phyloP scores from a whole-genome alignment of 768 basidiomycete species.

The Calocera viscosa region DNA sequence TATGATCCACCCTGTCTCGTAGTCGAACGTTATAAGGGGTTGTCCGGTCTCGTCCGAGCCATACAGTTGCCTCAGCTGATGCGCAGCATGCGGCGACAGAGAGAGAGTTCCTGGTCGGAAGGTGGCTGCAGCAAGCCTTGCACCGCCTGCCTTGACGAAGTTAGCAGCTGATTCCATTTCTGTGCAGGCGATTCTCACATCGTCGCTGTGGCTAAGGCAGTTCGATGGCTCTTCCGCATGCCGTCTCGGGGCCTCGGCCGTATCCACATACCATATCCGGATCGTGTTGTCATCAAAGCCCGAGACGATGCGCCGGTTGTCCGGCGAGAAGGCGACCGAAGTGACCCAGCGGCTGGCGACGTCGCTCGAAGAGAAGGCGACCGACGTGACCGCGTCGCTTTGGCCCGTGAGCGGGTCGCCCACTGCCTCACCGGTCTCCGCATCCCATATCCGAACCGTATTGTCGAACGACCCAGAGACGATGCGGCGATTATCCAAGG shows the following conservation, averaged over 20 bases:
- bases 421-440: background rate
- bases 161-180: too few relatives aligned
- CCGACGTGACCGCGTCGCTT: conserved; percentile 3
- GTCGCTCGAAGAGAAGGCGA: too few relatives aligned
- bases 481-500: background rate
- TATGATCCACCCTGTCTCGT: too few relatives aligned
- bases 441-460: conserved; percentile 3
- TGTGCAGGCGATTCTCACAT: too few relatives aligned
- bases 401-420: conserved; percentile 7
- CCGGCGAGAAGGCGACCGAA: background rate
- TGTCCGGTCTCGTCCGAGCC: background rate
- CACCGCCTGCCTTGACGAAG: too few relatives aligned
- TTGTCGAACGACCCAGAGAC: background rate
- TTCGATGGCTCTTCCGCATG: too few relatives aligned
- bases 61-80: background rate
- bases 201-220: too few relatives aligned
- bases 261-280: too few relatives aligned
- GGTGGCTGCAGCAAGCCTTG: too few relatives aligned
- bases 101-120: background rate
- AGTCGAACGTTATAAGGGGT: background rate
- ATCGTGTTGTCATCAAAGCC: background rate
- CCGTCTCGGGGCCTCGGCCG: too few relatives aligned
- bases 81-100: background rate
- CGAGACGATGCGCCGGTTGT: background rate
- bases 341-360: too few relatives aligned